phyloP scores from a whole-genome alignment of 345 rosid species.

The Eucalyptus virginea region DNA sequence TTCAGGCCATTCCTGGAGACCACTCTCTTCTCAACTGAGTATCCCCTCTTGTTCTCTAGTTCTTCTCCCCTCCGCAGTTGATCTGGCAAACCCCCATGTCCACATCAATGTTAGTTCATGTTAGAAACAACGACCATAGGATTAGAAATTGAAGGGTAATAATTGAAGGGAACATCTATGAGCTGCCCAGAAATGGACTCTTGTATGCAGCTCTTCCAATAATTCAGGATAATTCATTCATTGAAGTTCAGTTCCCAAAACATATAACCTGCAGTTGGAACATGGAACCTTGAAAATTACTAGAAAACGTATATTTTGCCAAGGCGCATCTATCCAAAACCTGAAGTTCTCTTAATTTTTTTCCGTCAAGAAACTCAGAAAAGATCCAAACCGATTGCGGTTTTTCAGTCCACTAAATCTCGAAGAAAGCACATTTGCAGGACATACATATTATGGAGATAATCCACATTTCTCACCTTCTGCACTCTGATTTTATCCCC shows the following conservation, averaged over 20 bases:
- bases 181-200: background rate
- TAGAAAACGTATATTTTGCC: background rate
- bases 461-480: slow-evolving; percentile 5
- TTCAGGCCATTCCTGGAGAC: background rate
- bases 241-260: background rate
- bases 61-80: background rate
- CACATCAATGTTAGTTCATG: background rate
- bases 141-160: background rate
- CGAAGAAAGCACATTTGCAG: background rate
- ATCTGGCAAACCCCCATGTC: background rate
- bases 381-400: background rate
- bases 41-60: background rate
- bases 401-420: background rate
- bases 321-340: background rate
- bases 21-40: slow-evolving; percentile 19
- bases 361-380: background rate
- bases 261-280: background rate
- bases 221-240: background rate
- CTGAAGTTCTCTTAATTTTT: background rate
- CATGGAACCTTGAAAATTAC: background rate
- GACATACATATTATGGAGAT: background rate
- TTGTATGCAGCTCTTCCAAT: background rate
- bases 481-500: slow-evolving; percentile 12
- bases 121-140: background rate
- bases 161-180: background rate